A percentile compares a stretch with the other conserved stretches of the same genome.
phyloP scores from a whole-genome alignment of 129 eudicot species.

The Escallonia rubra region DNA sequence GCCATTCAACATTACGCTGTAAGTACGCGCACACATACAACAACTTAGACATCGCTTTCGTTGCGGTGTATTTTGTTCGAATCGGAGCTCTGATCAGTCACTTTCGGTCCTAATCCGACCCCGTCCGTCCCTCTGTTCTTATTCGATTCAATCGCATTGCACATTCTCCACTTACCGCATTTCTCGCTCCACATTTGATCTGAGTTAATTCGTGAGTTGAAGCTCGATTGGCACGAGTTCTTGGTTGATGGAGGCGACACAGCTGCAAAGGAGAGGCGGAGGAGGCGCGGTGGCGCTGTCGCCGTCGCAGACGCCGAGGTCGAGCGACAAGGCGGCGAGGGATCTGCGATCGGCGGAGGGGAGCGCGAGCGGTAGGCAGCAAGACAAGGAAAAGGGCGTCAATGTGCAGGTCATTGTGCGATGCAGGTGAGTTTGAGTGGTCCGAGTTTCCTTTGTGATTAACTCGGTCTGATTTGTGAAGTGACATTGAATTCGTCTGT shows the following conservation, averaged over 20 bases:
- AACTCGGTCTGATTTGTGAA: neutral
- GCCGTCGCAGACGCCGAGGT: constrained; percentile 75
- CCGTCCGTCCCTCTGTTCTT: neutral
- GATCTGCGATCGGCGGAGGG: constrained; percentile 81
- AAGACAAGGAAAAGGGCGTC: constrained; percentile 82
- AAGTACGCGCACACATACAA: neutral
- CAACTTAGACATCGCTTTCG: neutral
- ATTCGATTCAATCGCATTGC: neutral
- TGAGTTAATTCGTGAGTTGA: constrained; percentile 31
- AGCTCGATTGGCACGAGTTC: neutral
- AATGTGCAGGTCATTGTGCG: constrained; percentile 84
- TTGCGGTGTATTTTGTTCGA: neutral
- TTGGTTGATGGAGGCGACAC: constrained; percentile 31
- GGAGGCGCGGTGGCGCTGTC: constrained; percentile 50
- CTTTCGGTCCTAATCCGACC: constrained; percentile 10
- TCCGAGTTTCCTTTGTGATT: neutral
- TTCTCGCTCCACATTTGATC: constrained; percentile 22
- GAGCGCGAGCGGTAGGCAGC: constrained; percentile 49
- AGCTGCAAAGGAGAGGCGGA: constrained; percentile 58
- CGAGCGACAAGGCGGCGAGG: constrained; percentile 61
- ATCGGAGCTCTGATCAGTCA: constrained; percentile 7
- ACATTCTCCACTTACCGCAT: neutral
- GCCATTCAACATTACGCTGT: constrained; percentile 19
- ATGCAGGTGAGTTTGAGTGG: constrained; percentile 54
- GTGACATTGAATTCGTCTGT: neutral